Percentiles rank a stretch among this genome's conserved stretches.
Conservation (phyloP, 306 rosid species). For the Cucumis melo region DNA sequence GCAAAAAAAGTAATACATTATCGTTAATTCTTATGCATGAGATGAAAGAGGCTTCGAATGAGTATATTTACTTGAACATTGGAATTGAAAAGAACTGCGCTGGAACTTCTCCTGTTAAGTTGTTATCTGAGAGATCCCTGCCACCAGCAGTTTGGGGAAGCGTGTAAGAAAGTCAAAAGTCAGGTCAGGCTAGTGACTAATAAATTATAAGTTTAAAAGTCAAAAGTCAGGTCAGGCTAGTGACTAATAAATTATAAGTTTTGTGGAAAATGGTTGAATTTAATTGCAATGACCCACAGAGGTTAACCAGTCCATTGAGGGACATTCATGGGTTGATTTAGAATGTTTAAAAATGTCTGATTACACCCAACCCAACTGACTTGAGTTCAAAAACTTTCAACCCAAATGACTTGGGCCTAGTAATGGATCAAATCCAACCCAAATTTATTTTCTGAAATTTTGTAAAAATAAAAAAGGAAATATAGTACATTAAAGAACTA, state of each 20-base stretch:
- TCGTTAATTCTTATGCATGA: neutral
- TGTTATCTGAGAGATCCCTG: conserved; percentile 87
- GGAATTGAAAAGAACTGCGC: conserved; percentile 46
- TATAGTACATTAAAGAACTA: neutral
- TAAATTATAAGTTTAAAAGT: conserved; percentile 6
- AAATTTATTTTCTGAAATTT: neutral
- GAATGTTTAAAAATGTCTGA: neutral
- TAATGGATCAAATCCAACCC: neutral
- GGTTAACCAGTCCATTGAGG: no score
- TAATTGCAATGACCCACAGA: conserved; percentile 10
- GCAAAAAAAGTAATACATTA: neutral
- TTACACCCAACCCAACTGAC: neutral
- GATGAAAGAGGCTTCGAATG: neutral
- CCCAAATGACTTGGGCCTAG: neutral
- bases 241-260: neutral
- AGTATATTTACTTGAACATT: conserved; percentile 41
- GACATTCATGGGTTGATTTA: conserved; percentile 8
- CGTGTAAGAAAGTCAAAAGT: conserved; percentile 6
- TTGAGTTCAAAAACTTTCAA: neutral
- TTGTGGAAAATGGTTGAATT: conserved; percentile 3
- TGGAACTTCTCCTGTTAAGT: conserved; percentile 62
- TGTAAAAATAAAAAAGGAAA: neutral
- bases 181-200: neutral
- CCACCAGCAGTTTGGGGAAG: conserved; percentile 8
- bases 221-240: neutral